Evolutionary conservation across 176 grass and related monocot genomes (phyloP).

Genomic region (Eragrostis nindensis): DNA sequence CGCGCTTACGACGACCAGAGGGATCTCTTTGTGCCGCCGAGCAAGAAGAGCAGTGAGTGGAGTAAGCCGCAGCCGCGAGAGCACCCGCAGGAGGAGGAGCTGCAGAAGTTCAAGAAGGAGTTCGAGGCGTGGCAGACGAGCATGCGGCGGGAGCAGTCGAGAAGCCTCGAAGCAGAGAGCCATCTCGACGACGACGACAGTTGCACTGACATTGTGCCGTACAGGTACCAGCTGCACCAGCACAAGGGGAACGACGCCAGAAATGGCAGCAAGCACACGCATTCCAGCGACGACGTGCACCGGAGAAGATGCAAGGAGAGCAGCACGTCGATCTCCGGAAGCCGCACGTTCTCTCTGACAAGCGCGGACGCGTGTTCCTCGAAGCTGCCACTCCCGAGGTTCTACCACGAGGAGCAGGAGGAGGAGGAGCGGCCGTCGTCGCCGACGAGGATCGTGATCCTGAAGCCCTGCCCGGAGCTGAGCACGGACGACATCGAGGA

Average conservation of each 20-base stretch:
- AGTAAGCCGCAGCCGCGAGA: slow-evolving; percentile 63
- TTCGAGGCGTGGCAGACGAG: slow-evolving; percentile 89
- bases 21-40: slow-evolving; percentile 40
- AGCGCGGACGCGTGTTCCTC: slow-evolving; percentile 35
- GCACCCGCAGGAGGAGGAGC: slow-evolving; percentile 92
- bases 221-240: slow-evolving; percentile 44
- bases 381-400: slow-evolving; percentile 43
- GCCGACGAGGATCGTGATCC: slow-evolving; percentile 87
- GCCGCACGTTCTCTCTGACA: slow-evolving; percentile 43
- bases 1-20: slow-evolving; percentile 10
- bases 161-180: slow-evolving; percentile 56
- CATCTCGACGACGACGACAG: background rate
- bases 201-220: slow-evolving; percentile 46
- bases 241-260: slow-evolving; percentile 25
- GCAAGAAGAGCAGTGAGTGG: slow-evolving; percentile 46
- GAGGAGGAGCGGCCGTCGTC: slow-evolving; percentile 50
- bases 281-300: slow-evolving; percentile 25
- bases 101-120: slow-evolving; percentile 97
- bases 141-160: slow-evolving; percentile 55
- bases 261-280: background rate
- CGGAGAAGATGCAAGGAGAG: slow-evolving; percentile 45
- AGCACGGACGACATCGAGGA: slow-evolving; percentile 66
- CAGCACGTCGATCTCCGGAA: slow-evolving; percentile 49
- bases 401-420: slow-evolving; percentile 33
- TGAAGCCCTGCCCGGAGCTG: slow-evolving; percentile 81